These are phyloP conservation scores for Candida albicans DNA, from an alignment of 1,139 yeast genomes.

Conservation along the genomic window DNA sequence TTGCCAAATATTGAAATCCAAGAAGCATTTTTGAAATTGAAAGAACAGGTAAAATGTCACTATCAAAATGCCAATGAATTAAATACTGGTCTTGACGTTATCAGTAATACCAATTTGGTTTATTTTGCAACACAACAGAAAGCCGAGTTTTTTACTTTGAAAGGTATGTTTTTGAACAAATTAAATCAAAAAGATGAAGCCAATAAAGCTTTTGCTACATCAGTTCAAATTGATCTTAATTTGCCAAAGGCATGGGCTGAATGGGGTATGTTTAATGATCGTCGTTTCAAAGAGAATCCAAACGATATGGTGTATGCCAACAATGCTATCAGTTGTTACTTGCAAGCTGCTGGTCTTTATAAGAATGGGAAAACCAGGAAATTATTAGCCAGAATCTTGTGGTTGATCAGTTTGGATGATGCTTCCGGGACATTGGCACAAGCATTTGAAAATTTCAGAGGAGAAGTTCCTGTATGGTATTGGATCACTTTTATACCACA, in stretches of 20 bases:
- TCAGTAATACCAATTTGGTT: constrained; percentile 91
- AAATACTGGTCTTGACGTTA: constrained; percentile 93
- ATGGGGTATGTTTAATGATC: constrained; percentile 96
- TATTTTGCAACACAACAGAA: constrained; percentile 97
- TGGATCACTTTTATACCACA: constrained; percentile 98
- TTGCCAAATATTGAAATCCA: constrained; percentile 97
- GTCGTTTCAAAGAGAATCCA: constrained; percentile 81
- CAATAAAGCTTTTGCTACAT: constrained; percentile 95
- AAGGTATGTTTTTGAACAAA: constrained; percentile 96
- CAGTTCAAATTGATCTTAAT: constrained; percentile 92
- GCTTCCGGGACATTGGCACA: constrained; percentile 75
- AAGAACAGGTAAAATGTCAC: constrained; percentile 98
- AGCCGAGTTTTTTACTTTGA: constrained; percentile 94
- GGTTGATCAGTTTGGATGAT: constrained; percentile 94
- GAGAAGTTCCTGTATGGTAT: constrained; percentile 98
- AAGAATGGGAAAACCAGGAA: constrained; percentile 91
- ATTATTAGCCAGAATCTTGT: constrained; percentile 81
- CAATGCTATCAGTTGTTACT: constrained; percentile 91
- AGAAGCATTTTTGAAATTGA: constrained; percentile 91
- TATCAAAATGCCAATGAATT: constrained; percentile 85
- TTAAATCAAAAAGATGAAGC: constrained; percentile 91
- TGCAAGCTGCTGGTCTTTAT: constrained; percentile 96
- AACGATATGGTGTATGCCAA: constrained; percentile 83
- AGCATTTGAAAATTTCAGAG: constrained; percentile 89
- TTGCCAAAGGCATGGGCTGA: constrained; percentile 99